phyloP scores from a whole-genome alignment of 306 rosid genomes.

The Vicia sativa region DNA sequence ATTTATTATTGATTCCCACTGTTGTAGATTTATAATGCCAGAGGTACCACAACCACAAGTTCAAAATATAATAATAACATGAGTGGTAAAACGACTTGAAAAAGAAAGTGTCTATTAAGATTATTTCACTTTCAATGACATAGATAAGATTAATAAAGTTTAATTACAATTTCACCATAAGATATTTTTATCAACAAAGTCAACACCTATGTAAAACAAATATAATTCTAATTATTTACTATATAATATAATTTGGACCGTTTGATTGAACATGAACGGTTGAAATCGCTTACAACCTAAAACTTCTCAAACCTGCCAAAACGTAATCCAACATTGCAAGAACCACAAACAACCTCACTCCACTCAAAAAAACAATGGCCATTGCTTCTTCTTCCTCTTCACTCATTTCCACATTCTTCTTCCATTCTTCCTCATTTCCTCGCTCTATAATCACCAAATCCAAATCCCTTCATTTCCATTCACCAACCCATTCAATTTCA shows the following conservation, averaged over 20 bases:
- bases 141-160: too few species aligned
- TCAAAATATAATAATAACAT: too few species aligned
- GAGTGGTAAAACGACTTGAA: too few species aligned
- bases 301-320: not conserved
- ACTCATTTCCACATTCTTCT: conserved; percentile 63
- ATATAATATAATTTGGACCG: not conserved
- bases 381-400: conserved; percentile 49
- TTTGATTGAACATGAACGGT: not conserved
- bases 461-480: conserved; percentile 51
- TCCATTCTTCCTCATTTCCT: conserved; percentile 49
- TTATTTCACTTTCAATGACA: too few species aligned
- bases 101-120: too few species aligned
- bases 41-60: too few species aligned
- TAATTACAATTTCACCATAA: too few species aligned
- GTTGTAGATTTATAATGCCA: too few species aligned
- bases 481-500: conserved; percentile 1
- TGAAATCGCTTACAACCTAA: too few species aligned
- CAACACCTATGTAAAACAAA: too few species aligned
- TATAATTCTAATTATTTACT: not conserved
- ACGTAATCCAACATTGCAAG: conserved; percentile 25
- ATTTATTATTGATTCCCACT: too few species aligned
- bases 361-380: conserved; percentile 45
- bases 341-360: conserved; percentile 32
- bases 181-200: too few species aligned
- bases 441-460: conserved; percentile 48